These are phyloP conservation scores for Cymbopogon flexuosus DNA, from an alignment of 202 grass and related monocot genomes.

Conservation along the genomic window DNA sequence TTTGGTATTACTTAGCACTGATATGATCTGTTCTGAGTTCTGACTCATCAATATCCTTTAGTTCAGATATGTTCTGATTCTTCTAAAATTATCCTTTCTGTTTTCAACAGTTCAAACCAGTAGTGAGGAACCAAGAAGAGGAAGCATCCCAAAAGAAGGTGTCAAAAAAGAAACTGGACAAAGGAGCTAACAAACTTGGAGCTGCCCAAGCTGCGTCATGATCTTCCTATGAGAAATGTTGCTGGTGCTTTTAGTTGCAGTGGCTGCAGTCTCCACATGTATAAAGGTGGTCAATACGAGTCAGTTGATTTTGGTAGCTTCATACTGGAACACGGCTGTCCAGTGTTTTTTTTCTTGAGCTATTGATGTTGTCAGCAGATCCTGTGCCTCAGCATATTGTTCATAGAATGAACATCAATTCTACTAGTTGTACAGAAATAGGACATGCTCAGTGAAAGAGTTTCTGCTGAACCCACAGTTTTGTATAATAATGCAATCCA, in stretches of 20 bases:
- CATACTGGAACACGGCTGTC: neutral
- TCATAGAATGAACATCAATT: neutral
- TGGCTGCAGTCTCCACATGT: neutral
- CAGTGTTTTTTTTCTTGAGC: neutral
- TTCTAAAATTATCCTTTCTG: conserved; percentile 13
- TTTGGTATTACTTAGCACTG: neutral
- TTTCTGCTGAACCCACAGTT: neutral
- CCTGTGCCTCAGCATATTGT: neutral
- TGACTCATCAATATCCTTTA: neutral
- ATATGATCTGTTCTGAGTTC: neutral
- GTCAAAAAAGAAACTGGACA: conserved; percentile 46
- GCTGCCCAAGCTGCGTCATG: conserved; percentile 53
- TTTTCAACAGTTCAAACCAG: conserved; percentile 64
- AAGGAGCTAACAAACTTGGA: conserved; percentile 41
- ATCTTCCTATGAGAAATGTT: conserved; percentile 3
- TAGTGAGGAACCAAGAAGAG: conserved; percentile 66
- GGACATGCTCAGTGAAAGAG: neutral
- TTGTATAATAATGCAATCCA: neutral
- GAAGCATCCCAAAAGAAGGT: conserved; percentile 43
- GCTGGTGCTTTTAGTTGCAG: neutral
- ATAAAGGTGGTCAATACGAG: neutral
- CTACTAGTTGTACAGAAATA: conserved; percentile 23
- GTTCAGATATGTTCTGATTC: neutral
- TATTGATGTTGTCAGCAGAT: neutral
- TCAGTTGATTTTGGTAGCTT: neutral